Base-by-base conservation (phyloP, 179 eudicot species). In the Amaranthus tricolor region DNA sequence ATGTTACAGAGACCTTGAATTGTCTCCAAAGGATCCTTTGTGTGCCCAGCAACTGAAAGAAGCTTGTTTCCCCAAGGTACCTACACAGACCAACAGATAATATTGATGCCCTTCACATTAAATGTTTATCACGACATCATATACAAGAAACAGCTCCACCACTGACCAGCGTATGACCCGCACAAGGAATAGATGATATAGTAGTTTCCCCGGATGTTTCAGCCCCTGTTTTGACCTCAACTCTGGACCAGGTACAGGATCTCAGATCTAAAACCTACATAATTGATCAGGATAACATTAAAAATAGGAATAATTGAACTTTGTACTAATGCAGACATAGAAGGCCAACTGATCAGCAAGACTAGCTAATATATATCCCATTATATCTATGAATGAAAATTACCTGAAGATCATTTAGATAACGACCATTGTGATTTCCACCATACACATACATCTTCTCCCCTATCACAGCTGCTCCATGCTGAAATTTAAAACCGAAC, bases 341-440 rank as follows among this genome's bases (percentile, higher is more conserved):
- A 19, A 52, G 44, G 14, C 70, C 62, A 44, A 78, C 53, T 48
- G n/a, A 60, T 17, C 17, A 14, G 60, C 47, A 66, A 12, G 40
- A 21, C 17, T 31, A 53, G 20, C 20, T 5, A 59, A 6, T 58
- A 61, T 68, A 53, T 31, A 31, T 56, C 21, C 31, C 40, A n/a
- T 11, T 62, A 60, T 54, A 58, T 49, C 24, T 60, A 45, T 16
- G 45, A 48, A 21, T 63, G 57, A 8, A 45, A 74, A 73, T 78
- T 81, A 96, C 99, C 98, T 96, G 99, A 74, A 96, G 97, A 88
- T 96, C 99, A 81, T 72, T 93, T 68, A 96, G 91, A 86, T 96
- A 96, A 70, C 96, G 99, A 19, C 99, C 99, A 85, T 91, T 96
- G 89, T 94, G 92, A 78, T 89, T 96, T 78, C 99, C 99, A 19